phyloP scores from a whole-genome alignment of 2,329 filamentous ascomycete species.

The Stagonosporopsis rhizophila region DNA sequence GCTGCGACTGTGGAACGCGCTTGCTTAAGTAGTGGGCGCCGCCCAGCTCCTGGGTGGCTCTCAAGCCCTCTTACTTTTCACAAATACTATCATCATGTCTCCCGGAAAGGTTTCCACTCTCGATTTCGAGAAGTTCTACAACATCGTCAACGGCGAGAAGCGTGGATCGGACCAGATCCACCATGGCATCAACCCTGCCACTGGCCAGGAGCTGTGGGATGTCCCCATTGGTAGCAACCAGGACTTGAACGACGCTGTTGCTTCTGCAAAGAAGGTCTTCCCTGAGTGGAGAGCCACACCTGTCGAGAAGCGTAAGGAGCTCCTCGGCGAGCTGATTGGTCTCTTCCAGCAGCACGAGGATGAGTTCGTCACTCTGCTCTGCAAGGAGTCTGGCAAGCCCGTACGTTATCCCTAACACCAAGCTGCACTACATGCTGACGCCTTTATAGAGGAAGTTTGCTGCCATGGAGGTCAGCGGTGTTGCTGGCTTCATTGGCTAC shows the following conservation, averaged over 20 bases:
- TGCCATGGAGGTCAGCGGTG: slow-evolving; percentile 49
- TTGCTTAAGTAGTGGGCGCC: slow-evolving; percentile 12
- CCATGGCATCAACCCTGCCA: slow-evolving; percentile 61
- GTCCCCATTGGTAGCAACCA: slow-evolving; percentile 58
- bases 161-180: slow-evolving; percentile 52
- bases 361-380: slow-evolving; percentile 42
- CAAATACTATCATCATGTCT: slow-evolving; percentile 49
- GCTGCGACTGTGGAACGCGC: neutral
- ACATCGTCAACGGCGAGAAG: slow-evolving; percentile 61
- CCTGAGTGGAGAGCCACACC: slow-evolving; percentile 54
- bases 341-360: slow-evolving; percentile 36
- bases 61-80: neutral
- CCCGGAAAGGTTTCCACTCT: slow-evolving; percentile 52
- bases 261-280: slow-evolving; percentile 57
- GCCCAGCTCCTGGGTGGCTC: neutral
- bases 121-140: slow-evolving; percentile 57
- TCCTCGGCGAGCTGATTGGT: slow-evolving; percentile 37
- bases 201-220: slow-evolving; percentile 56
- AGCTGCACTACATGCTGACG: slow-evolving; percentile 12
- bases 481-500: slow-evolving; percentile 48
- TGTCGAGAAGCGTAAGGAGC: slow-evolving; percentile 44
- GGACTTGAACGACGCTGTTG: slow-evolving; percentile 61
- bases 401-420: slow-evolving; percentile 22
- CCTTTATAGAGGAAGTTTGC: slow-evolving; percentile 49
- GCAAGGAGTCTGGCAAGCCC: slow-evolving; percentile 49